Base-by-base conservation (phyloP, 179 eudicot species). In the Monotropa hypopitys region DNA sequence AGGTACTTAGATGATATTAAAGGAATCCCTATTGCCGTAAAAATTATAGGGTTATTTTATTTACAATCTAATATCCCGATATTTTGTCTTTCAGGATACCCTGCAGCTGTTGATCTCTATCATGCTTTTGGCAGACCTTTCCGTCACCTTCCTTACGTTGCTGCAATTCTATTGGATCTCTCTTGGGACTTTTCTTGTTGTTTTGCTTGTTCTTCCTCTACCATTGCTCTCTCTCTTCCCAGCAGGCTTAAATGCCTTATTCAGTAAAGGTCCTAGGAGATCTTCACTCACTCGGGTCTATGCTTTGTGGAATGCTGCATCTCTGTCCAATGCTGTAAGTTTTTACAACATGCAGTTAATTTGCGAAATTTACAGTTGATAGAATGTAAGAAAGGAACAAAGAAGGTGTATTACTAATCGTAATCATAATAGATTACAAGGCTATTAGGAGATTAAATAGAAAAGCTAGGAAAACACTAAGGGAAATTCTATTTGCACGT, bases 221-320 rank as follows among this genome's bases (percentile, higher is more conserved):
- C 88, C 97, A 47, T 82, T 92, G 83, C 88, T 92, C 66, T 89
- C 91, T 46, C 96, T 93, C 33, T 87, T 88, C 83, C 97, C 93
- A 28, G 93, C 97, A 53, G 97, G 97, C 78, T 81, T 92, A 83
- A 92, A 92, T 82, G 96, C 96, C 42, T 76, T 91, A 15, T 92
- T 89, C 82, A 86, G 94, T 82, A 84, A 84, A 84, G 96, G 92
- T 46, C 87, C 87, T 71, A 83, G 88, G 80, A 88, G 87, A 81
- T 88, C 94, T 79, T 86, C 96, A 81, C 94, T 92, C 73, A 89
- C 91, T 82, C 94, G 97, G 61, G 85, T 89, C 82, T 91, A 92
- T 81, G 94, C 97, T 62, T 80, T 92, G 77, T 92, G 97, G 97
- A 91, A 89, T 42, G 89, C 89, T 70, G 84, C 92, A 54, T 92